These are phyloP conservation scores for Torrubiella hemipterigena DNA, from an alignment of 2,329 filamentous ascomycete species.

Conservation along the genomic window DNA sequence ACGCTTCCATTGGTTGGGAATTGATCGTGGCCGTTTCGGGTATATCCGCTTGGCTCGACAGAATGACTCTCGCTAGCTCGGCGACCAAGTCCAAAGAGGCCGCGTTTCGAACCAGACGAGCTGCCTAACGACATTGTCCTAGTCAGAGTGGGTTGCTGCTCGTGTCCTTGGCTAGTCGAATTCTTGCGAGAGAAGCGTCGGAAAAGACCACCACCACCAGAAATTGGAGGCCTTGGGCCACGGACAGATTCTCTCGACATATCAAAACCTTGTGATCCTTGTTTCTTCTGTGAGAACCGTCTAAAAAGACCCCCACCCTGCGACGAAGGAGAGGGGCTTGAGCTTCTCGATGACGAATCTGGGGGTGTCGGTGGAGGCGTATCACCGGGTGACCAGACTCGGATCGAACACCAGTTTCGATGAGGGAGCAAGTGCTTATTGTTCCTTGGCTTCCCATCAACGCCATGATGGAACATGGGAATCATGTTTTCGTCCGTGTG, in stretches of 20 bases:
- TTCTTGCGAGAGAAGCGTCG: conserved; percentile 29
- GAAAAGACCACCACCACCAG: conserved; percentile 30
- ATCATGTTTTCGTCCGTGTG: conserved; percentile 94
- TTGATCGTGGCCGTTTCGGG: conserved; percentile 6
- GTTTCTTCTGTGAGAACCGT: conserved; percentile 28
- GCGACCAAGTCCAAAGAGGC: conserved; percentile 28
- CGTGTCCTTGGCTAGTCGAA: conserved; percentile 21
- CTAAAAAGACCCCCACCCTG: conserved; percentile 28
- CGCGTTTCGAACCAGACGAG: conserved; percentile 32
- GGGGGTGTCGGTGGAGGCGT: conserved; percentile 63
- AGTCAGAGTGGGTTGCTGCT: conserved; percentile 29
- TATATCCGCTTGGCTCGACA: conserved; percentile 1
- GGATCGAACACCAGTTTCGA: conserved; percentile 91
- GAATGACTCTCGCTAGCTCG: conserved; percentile 26
- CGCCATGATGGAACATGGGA: conserved; percentile 78
- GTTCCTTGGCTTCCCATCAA: conserved; percentile 80
- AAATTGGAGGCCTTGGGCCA: conserved; percentile 37
- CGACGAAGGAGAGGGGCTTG: conserved; percentile 23
- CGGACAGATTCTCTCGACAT: conserved; percentile 21
- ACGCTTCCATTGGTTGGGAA: conserved; percentile 24
- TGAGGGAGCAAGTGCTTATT: conserved; percentile 83
- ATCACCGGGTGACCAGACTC: conserved; percentile 65
- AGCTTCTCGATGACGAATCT: conserved; percentile 30
- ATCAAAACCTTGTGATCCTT: conserved; percentile 23
- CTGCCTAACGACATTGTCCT: conserved; percentile 51